Evolutionary conservation across 768 basidiomycete genomes (phyloP).

Genomic region (Phanerochaete sordida): DNA sequence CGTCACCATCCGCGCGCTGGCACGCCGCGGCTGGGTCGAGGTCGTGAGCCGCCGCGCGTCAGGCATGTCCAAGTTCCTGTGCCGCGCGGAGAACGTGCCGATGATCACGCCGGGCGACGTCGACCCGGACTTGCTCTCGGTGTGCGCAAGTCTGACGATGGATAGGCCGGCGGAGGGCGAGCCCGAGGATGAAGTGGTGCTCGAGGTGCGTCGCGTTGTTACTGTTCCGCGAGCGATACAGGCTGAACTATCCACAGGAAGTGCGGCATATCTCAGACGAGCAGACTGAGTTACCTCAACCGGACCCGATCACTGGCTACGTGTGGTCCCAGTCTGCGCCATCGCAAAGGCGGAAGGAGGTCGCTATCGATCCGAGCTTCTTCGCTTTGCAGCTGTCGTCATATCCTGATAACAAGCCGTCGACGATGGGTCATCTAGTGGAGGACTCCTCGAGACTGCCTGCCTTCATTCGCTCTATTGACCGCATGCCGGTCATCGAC

Average conservation of each 20-base stretch:
- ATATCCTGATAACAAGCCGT: constrained; percentile 52
- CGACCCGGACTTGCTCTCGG: constrained; percentile 69
- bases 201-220: constrained; percentile 14
- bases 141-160: constrained; percentile 72
- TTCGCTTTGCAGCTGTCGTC: constrained; percentile 84
- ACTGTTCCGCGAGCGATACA: not conserved
- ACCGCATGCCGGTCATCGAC: constrained; percentile 91
- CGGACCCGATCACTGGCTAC: constrained; percentile 78
- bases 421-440: constrained; percentile 43
- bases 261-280: constrained; percentile 10
- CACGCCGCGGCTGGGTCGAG: constrained; percentile 83
- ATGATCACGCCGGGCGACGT: constrained; percentile 82
- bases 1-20: constrained; percentile 73
- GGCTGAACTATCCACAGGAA: not conserved
- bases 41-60: constrained; percentile 83
- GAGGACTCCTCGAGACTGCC: constrained; percentile 51
- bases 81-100: constrained; percentile 86
- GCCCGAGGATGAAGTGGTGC: constrained; percentile 13
- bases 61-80: constrained; percentile 81
- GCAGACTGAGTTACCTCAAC: constrained; percentile 32
- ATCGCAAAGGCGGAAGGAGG: constrained; percentile 85
- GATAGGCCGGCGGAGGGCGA: constrained; percentile 40
- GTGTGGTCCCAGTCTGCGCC: constrained; percentile 87
- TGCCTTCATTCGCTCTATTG: constrained; percentile 63
- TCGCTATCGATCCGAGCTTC: constrained; percentile 80